Base-by-base conservation (phyloP, 2,329 filamentous ascomycete genomes). In the Neopestalotiopsis sp. region DNA sequence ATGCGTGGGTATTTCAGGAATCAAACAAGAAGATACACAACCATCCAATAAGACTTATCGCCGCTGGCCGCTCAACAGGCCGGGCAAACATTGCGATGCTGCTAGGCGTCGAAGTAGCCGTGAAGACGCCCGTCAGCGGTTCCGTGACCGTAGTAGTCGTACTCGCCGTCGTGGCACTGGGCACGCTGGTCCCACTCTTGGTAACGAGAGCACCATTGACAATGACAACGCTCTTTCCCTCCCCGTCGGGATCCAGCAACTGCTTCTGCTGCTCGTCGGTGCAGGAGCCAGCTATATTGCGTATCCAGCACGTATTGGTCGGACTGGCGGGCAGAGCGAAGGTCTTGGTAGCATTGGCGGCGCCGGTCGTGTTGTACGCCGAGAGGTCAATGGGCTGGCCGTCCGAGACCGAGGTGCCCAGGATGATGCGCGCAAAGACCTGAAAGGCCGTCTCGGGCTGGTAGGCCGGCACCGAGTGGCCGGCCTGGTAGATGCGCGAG, bases 251-350 rank as follows among this genome's bases (percentile, higher is more conserved):
- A 10, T 65, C 62, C 1, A 68, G 40, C 2, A 74, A 68, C 2
- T 62, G 40, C 40, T 67, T 70, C 57, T 68, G 82, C 72, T 90
- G 82, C 9, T 85, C 82, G 2, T 80, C 73, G 3, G 80, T 84
- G 74, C 89, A 91, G 3, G 85, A 87, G 9, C 77, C 76, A 14
- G 78, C 78, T 57, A 85, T 79, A 53, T 80, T 80, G n/a, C 88
- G 82, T 5, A 90, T 73, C 81, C 85, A 90, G 77, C 89, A 91
- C 4, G 83, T 87, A 2, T 83, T 78, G 10, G 78, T 74, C 0
- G 83, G 83, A 49, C 81, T 79, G 13, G 77, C 57, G 1, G 85
- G 83, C 0, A 83, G 74, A n/a, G 78, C 78, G 70, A 87, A 85
- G 0, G 80, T 83, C 69, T 84, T 80, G 0, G 83, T 86, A 5